These are phyloP conservation scores for Metarhizium humberi DNA, from an alignment of 2,329 filamentous ascomycete genomes.

Conservation along the genomic window DNA sequence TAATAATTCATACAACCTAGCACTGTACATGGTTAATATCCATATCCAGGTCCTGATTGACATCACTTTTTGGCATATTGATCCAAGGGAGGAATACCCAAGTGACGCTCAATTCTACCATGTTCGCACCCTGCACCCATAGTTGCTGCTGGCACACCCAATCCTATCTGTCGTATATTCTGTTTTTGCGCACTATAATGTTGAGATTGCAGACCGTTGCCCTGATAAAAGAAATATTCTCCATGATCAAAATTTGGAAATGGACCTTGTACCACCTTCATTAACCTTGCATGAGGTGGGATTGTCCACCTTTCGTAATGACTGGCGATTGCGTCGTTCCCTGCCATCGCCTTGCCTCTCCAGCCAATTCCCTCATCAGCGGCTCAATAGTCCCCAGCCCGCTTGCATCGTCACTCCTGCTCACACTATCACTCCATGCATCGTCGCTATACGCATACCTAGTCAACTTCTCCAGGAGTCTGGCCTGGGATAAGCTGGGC, in stretches of 20 bases:
- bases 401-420: slow-evolving; percentile 20
- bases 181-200: not conserved
- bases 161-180: not conserved
- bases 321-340: slow-evolving; percentile 3
- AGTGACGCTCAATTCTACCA: not conserved
- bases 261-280: not conserved
- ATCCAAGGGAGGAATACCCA: not conserved
- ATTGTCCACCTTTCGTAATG: not conserved
- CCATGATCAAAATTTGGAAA: not conserved
- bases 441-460: slow-evolving; percentile 7
- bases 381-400: slow-evolving; percentile 33
- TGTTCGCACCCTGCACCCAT: not conserved
- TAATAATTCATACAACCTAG: not conserved
- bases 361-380: slow-evolving; percentile 34
- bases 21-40: not conserved
- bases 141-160: not conserved
- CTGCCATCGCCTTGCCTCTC: slow-evolving; percentile 15
- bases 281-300: not conserved
- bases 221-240: not conserved
- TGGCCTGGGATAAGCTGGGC: slow-evolving; percentile 18
- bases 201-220: not conserved
- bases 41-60: not conserved
- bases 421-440: slow-evolving; percentile 15
- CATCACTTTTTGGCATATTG: not conserved
- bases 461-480: slow-evolving; percentile 19